Evolutionary conservation across 2,329 filamentous ascomycete species (phyloP).

Genomic region (Falciphora oryzae): DNA sequence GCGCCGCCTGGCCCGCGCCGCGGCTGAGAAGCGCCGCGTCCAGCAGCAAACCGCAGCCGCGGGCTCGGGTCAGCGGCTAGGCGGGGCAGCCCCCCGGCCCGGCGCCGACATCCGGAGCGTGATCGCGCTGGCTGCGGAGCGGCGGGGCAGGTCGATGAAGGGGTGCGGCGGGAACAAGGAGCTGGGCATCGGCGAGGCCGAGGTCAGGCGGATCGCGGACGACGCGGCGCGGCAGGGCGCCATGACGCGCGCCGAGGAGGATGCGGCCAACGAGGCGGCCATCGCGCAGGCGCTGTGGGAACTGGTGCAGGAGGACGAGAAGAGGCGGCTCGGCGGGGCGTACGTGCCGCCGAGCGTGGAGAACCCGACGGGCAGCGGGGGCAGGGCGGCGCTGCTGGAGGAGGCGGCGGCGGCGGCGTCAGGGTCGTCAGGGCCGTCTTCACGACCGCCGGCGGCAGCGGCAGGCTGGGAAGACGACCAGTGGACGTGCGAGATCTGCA

Average conservation of each 20-base stretch:
- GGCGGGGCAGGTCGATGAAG: slow-evolving; percentile 58
- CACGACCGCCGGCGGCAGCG: background rate
- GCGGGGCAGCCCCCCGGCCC: slow-evolving; percentile 48
- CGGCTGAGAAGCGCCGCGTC: slow-evolving; percentile 63
- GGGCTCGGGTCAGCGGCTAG: slow-evolving; percentile 55
- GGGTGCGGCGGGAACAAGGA: slow-evolving; percentile 73
- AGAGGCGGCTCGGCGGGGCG: slow-evolving; percentile 45
- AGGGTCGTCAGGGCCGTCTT: background rate
- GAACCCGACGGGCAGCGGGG: slow-evolving; percentile 42
- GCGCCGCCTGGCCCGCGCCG: slow-evolving; percentile 64
- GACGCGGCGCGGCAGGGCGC: slow-evolving; percentile 66
- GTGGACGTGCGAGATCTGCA: slow-evolving; percentile 53
- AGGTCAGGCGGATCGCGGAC: slow-evolving; percentile 59
- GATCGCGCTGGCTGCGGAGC: slow-evolving; percentile 65
- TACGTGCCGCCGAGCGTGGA: slow-evolving; percentile 45
- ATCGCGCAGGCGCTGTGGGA: slow-evolving; percentile 85
- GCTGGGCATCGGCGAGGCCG: slow-evolving; percentile 58
- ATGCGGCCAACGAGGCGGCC: slow-evolving; percentile 80
- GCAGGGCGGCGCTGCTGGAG: slow-evolving; percentile 26
- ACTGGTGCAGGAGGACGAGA: slow-evolving; percentile 74
- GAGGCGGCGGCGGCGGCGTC: background rate
- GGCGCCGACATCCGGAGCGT: slow-evolving; percentile 65
- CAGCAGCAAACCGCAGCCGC: slow-evolving; percentile 12
- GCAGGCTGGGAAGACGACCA: slow-evolving; percentile 7
- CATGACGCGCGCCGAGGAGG: slow-evolving; percentile 77